phyloP scores from a whole-genome alignment of 2,329 filamentous ascomycete genomes.

The Tolypocladium sp. region DNA sequence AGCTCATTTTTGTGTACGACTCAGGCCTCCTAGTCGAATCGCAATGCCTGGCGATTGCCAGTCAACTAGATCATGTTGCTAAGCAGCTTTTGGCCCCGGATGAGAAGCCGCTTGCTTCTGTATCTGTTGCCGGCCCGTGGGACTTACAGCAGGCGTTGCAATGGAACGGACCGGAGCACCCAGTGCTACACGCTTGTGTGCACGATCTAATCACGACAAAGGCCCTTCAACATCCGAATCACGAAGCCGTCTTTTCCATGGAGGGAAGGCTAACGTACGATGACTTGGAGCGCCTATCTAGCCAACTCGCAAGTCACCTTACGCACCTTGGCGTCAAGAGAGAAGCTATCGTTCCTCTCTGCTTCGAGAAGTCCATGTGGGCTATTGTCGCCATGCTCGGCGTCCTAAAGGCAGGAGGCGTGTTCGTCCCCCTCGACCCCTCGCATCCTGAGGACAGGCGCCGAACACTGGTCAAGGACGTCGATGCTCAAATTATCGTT shows the following conservation, averaged over 20 bases:
- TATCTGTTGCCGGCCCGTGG: background rate
- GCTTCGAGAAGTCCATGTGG: conserved; percentile 8
- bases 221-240: conserved; percentile 19
- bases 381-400: conserved; percentile 4
- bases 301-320: conserved; percentile 25
- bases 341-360: conserved; percentile 1
- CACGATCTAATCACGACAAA: conserved; percentile 29
- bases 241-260: conserved; percentile 30
- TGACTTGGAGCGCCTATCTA: conserved; percentile 28
- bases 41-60: conserved; percentile 2
- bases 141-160: background rate
- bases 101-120: background rate
- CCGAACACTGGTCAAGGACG: conserved; percentile 1
- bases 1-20: conserved; percentile 4
- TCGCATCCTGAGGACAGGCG: background rate
- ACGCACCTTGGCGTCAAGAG: conserved; percentile 3
- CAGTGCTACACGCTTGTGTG: conserved; percentile 18
- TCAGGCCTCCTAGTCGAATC: background rate
- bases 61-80: conserved; percentile 1
- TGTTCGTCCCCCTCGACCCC: conserved; percentile 5
- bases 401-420: conserved; percentile 6
- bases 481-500: background rate
- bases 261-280: conserved; percentile 31
- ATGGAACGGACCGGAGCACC: background rate
- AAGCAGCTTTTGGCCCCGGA: background rate